Percentiles rank a stretch among this genome's conserved stretches.
Evolutionary conservation across 495 filamentous ascomycete genomes (phyloP).

Genomic region (Aspergillus coremiiformis): DNA sequence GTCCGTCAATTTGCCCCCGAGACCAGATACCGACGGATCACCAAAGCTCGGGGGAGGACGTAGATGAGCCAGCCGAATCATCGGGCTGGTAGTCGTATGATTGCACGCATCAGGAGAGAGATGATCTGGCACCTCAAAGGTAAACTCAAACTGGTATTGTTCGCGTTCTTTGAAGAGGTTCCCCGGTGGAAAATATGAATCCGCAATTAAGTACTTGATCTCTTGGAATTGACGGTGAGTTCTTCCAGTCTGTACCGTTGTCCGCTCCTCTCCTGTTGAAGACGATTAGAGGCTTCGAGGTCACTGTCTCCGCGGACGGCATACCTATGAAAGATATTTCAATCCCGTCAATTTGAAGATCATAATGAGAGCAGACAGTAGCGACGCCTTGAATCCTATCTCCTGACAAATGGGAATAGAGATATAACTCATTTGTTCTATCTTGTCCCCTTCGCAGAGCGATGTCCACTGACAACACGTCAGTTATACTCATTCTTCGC

Average conservation of each 20-base stretch:
- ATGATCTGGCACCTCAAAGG: slow-evolving; percentile 63
- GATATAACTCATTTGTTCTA: neutral
- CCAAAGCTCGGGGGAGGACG: slow-evolving; percentile 64
- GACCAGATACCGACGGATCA: slow-evolving; percentile 29
- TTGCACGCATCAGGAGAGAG: slow-evolving; percentile 50
- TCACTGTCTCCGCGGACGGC: neutral
- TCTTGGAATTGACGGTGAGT: slow-evolving; percentile 46
- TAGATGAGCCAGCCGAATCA: slow-evolving; percentile 57
- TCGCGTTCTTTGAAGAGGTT: slow-evolving; percentile 49
- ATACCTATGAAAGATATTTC: slow-evolving; percentile 3
- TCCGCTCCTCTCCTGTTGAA: slow-evolving; percentile 10
- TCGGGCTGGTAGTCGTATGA: slow-evolving; percentile 26
- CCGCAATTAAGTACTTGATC: slow-evolving; percentile 55
- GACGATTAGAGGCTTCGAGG: neutral
- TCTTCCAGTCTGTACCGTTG: slow-evolving; percentile 6
- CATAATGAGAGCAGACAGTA: neutral
- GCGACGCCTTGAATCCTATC: neutral
- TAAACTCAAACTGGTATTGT: slow-evolving; percentile 59
- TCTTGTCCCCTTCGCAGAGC: neutral
- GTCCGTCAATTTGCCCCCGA: slow-evolving; percentile 39
- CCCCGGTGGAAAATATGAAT: slow-evolving; percentile 51
- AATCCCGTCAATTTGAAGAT: neutral
- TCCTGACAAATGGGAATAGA: neutral
- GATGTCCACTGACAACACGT: neutral
- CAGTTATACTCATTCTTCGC: neutral